phyloP scores from a whole-genome alignment of 495 filamentous ascomycete genomes.

The Lepidopterella palustris region DNA sequence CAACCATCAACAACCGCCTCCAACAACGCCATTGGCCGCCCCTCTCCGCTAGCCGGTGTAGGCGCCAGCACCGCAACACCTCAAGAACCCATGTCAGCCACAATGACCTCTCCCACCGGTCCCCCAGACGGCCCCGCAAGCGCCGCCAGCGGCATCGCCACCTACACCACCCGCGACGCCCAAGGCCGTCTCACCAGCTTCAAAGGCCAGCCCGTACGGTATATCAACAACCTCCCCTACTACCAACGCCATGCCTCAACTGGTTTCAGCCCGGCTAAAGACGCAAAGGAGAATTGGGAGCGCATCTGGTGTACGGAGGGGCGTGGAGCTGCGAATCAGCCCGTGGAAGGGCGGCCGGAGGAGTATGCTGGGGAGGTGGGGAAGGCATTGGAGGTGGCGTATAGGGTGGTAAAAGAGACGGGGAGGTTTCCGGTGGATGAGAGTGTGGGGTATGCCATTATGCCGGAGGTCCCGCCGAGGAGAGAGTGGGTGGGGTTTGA shows the following conservation, averaged over 20 bases:
- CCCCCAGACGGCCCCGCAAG: not conserved
- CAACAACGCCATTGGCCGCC: not conserved
- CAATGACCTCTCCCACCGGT: not conserved
- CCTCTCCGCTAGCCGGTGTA: not conserved
- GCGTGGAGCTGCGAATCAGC: constrained; percentile 44
- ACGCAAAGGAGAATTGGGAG: constrained; percentile 44
- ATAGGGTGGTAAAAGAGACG: constrained; percentile 51
- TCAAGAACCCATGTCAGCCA: not conserved
- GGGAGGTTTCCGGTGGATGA: constrained; percentile 49
- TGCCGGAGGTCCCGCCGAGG: constrained; percentile 68
- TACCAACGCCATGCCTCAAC: constrained; percentile 35
- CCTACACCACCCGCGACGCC: constrained; percentile 39
- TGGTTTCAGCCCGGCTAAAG: constrained; percentile 15
- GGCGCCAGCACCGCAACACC: not conserved
- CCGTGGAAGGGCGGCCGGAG: constrained; percentile 47
- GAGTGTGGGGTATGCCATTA: constrained; percentile 41
- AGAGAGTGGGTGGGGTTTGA: constrained; percentile 67
- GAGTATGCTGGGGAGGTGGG: constrained; percentile 44
- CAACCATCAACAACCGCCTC: not conserved
- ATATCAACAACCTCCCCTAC: constrained; percentile 46
- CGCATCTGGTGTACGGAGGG: constrained; percentile 67
- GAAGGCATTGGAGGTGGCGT: constrained; percentile 50
- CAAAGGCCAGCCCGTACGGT: constrained; percentile 52
- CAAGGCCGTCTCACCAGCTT: constrained; percentile 40
- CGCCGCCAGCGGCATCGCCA: constrained; percentile 7